A percentile compares a stretch with the other conserved stretches of the same genome.
phyloP scores from a whole-genome alignment of 257 asterid genomes.

The Nicotiana sylvestris region DNA sequence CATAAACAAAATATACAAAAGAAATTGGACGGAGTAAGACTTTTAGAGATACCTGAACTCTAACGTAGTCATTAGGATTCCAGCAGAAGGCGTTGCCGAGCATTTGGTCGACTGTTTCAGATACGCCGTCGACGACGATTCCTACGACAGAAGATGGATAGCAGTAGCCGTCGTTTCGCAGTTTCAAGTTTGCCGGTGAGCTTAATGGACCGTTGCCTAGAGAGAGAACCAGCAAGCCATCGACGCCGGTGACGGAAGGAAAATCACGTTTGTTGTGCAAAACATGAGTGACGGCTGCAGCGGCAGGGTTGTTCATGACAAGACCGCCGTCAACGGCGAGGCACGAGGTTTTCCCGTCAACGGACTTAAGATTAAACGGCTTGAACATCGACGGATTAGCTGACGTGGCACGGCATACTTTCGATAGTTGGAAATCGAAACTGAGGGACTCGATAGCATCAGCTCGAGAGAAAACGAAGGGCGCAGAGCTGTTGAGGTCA shows the following conservation, averaged over 20 bases:
- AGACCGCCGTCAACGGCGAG: constrained; percentile 90
- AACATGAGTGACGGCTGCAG: constrained; percentile 96
- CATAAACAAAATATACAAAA: background rate
- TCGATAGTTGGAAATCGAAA: constrained; percentile 87
- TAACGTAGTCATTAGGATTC: constrained; percentile 74
- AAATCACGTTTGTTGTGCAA: constrained; percentile 89
- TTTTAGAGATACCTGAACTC: constrained; percentile 64
- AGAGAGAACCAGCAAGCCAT: constrained; percentile 74
- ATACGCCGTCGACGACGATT: constrained; percentile 82
- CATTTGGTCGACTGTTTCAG: constrained; percentile 89
- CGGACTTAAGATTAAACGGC: constrained; percentile 62
- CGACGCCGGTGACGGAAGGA: constrained; percentile 77
- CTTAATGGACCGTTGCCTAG: constrained; percentile 65
- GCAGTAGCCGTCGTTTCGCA: constrained; percentile 50
- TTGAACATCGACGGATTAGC: constrained; percentile 80
- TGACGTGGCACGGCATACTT: constrained; percentile 89
- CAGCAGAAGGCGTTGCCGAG: constrained; percentile 88
- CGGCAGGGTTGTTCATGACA: constrained; percentile 94
- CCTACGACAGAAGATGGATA: constrained; percentile 52
- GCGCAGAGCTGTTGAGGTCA: constrained; percentile 76
- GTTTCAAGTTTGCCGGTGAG: constrained; percentile 36
- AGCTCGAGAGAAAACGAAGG: constrained; percentile 94
- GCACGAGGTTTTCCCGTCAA: constrained; percentile 75
- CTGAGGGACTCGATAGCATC: constrained; percentile 82
- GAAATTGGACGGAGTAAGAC: background rate